phyloP scores from a whole-genome alignment of 2,329 filamentous ascomycete genomes.

The Xylariaceae sp. region DNA sequence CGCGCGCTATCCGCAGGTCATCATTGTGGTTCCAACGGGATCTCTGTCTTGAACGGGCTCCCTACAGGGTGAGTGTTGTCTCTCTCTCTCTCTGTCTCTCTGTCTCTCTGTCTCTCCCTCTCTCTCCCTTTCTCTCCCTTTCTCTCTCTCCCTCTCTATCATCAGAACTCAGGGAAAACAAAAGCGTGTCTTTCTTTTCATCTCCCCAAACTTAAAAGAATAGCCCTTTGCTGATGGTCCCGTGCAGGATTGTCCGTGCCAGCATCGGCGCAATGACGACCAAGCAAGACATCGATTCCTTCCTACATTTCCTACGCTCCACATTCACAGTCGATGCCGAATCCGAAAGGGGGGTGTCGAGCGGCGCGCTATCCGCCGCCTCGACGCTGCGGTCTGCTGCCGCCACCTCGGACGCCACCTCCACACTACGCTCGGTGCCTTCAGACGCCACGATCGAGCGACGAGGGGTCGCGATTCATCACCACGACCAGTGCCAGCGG shows the following conservation, averaged over 20 bases:
- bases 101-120: no score
- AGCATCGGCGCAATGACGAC: constrained; percentile 60
- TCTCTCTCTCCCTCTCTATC: no score
- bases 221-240: background rate
- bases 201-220: background rate
- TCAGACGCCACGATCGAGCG: constrained; percentile 13
- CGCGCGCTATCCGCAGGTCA: constrained; percentile 51
- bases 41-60: constrained; percentile 47
- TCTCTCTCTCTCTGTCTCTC: background rate
- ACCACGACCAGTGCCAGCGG: background rate
- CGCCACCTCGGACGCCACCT: constrained; percentile 6
- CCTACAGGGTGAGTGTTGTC: constrained; percentile 44
- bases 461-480: background rate
- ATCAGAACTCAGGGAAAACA: no score
- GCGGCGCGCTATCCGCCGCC: constrained; percentile 15
- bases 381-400: constrained; percentile 15
- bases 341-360: constrained; percentile 10
- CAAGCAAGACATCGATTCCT: constrained; percentile 45
- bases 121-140: no score
- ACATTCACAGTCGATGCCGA: constrained; percentile 30
- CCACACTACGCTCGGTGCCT: constrained; percentile 16
- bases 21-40: constrained; percentile 49
- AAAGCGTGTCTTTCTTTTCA: no score
- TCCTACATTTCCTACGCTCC: constrained; percentile 42
- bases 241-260: constrained; percentile 49